These are phyloP conservation scores for Vicia villosa DNA, from an alignment of 306 rosid species.

Conservation along the genomic window DNA sequence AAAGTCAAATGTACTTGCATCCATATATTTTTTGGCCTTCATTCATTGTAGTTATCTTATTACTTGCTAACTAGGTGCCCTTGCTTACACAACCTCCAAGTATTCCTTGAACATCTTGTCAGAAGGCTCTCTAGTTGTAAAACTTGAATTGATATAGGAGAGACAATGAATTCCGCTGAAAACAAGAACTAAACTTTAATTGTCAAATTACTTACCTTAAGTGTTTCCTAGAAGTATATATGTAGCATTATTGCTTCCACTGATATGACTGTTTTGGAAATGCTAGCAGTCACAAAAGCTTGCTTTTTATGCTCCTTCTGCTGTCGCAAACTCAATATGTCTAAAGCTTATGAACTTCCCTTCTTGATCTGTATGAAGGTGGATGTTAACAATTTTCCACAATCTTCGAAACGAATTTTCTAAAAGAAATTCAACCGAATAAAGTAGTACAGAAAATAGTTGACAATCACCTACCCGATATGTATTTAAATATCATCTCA, in stretches of 20 bases:
- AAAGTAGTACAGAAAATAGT: not conserved
- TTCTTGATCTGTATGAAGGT: slow-evolving; percentile 42
- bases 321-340: slow-evolving; percentile 57
- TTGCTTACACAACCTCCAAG: too few relatives aligned
- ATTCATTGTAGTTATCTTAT: too few relatives aligned
- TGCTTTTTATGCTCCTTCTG: slow-evolving; percentile 53
- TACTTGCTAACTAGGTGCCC: too few relatives aligned
- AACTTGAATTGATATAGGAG: too few relatives aligned
- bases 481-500: slow-evolving; percentile 45
- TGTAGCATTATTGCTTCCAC: not conserved
- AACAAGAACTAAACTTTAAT: not conserved
- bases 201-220: not conserved
- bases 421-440: slow-evolving; percentile 32
- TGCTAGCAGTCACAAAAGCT: slow-evolving; percentile 12
- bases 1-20: too few relatives aligned
- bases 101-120: not conserved
- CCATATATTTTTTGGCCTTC: too few relatives aligned
- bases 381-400: slow-evolving; percentile 55
- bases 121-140: not conserved
- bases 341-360: slow-evolving; percentile 63
- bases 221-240: not conserved
- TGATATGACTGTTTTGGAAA: not conserved
- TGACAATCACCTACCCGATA: not conserved
- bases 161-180: not conserved
- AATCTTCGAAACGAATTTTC: slow-evolving; percentile 50